Evolutionary conservation across 345 rosid species (phyloP), one percentile per base, ranked within the genome.

Genomic region (Salix udensis): DNA sequence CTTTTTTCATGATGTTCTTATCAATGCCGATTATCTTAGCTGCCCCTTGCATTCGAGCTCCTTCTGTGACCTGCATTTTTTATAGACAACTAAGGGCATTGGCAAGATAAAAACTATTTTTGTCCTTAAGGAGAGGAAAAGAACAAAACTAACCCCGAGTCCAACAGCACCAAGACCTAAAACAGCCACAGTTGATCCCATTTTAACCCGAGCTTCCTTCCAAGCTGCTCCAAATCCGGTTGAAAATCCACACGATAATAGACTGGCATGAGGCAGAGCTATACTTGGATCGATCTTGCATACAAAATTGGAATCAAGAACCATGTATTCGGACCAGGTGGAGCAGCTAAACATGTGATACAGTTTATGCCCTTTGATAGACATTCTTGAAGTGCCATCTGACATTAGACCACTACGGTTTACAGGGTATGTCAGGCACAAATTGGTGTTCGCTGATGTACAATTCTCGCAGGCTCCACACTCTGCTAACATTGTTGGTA

Each of bases 141-240:
- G 12, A 67, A 23, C 15, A 18, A 7, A 8, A 67, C 70, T 11
- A 83, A 86, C 92, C 79, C 93, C 91, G 26, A 91, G 86, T 23
- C 96, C 92, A 55, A 91, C 96, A 16, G 90, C 87, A 65, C 96
- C 97, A 50, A 93, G 89, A 50, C 96, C 97, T 12, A 93, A 79
- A 70, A 90, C 85, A 68, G 89, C 94, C 0, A 91, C 89, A 37
- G 76, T 83, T 18, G 97, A 88, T 65, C 93, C 91, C 7, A 44
- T 60, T 74, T 83, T 82, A 72, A 91, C 83, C 52, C 76, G 68
- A 12, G 90, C 88, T 23, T 86, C 93, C 82, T 85, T 91, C 96
- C 91, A 88, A n/a, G 90, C 87, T 0, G 94, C 90, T 18, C 97
- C 97, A 39, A 81, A 88, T 1, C 96, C 96, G 2, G 92, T 88